Evolutionary conservation across 148 eudicot species (phyloP).

Genomic region (Arctostaphylos glauca): DNA sequence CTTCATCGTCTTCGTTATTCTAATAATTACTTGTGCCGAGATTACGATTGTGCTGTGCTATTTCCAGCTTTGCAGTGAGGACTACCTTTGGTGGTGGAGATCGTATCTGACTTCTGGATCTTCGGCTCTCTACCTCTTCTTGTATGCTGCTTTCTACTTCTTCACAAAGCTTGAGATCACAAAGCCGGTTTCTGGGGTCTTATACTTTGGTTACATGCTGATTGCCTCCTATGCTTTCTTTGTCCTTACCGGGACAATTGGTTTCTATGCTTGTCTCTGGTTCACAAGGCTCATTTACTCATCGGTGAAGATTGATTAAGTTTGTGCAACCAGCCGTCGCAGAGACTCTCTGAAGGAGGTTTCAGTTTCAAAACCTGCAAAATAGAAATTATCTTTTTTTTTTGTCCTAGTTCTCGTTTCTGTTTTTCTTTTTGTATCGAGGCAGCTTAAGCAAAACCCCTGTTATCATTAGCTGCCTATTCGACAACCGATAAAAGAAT

Average conservation of each 20-base stretch:
- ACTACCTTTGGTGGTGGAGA: constrained; percentile 65
- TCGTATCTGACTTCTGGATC: constrained; percentile 57
- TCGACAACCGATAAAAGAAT: neutral
- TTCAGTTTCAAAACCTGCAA: neutral
- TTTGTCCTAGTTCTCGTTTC: neutral
- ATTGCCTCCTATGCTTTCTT: constrained; percentile 56
- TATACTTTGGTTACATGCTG: constrained; percentile 59
- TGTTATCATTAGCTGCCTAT: neutral
- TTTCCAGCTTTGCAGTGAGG: constrained; percentile 59
- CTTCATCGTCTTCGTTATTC: constrained; percentile 42
- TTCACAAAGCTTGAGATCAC: constrained; percentile 57
- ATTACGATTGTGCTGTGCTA: constrained; percentile 56
- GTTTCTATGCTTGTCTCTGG: constrained; percentile 56
- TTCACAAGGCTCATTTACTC: constrained; percentile 62
- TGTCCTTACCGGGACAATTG: constrained; percentile 53
- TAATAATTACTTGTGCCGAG: constrained; percentile 51
- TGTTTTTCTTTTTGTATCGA: neutral
- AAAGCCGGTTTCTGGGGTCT: constrained; percentile 45
- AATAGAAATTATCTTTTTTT: neutral
- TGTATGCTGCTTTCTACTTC: constrained; percentile 53
- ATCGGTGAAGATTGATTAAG: constrained; percentile 57
- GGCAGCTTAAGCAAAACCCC: constrained; percentile 11
- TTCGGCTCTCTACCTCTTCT: constrained; percentile 50
- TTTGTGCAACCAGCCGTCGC: neutral
- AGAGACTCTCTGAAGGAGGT: neutral